A percentile compares a stretch with the other conserved stretches of the same genome.
These are phyloP conservation scores for Glonium stellatum DNA, from an alignment of 495 filamentous ascomycete species.

Conservation along the genomic window DNA sequence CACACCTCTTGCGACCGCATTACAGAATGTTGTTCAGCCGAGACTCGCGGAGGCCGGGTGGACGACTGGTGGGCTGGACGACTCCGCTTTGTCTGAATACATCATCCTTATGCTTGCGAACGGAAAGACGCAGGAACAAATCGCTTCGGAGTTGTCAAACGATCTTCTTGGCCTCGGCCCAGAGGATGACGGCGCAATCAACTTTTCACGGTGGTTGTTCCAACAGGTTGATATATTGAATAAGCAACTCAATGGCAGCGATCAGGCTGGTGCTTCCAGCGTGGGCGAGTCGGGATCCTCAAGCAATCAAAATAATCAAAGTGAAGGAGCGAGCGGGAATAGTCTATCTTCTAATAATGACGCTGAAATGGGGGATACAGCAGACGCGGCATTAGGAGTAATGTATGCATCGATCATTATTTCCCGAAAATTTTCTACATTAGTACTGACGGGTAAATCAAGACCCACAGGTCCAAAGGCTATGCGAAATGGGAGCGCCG, in stretches of 20 bases:
- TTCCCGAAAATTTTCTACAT: neutral
- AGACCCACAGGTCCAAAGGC: slow-evolving; percentile 93
- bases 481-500: slow-evolving; percentile 67
- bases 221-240: slow-evolving; percentile 66
- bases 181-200: slow-evolving; percentile 72
- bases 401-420: slow-evolving; percentile 55
- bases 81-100: slow-evolving; percentile 84
- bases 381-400: slow-evolving; percentile 41
- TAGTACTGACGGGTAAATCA: slow-evolving; percentile 19
- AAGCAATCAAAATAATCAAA: slow-evolving; percentile 5
- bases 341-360: slow-evolving; percentile 40
- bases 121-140: slow-evolving; percentile 82
- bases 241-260: slow-evolving; percentile 51
- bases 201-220: slow-evolving; percentile 89
- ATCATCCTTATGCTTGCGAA: slow-evolving; percentile 95
- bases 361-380: slow-evolving; percentile 63
- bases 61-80: slow-evolving; percentile 71
- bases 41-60: slow-evolving; percentile 94
- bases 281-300: slow-evolving; percentile 2
- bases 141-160: slow-evolving; percentile 79
- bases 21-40: slow-evolving; percentile 74
- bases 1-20: slow-evolving; percentile 73
- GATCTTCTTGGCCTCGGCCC: slow-evolving; percentile 78
- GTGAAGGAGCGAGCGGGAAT: slow-evolving; percentile 5
- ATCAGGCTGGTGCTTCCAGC: neutral